Evolutionary conservation across 805 yeast species (phyloP).

Genomic region (Blastobotrys peoriensis): DNA sequence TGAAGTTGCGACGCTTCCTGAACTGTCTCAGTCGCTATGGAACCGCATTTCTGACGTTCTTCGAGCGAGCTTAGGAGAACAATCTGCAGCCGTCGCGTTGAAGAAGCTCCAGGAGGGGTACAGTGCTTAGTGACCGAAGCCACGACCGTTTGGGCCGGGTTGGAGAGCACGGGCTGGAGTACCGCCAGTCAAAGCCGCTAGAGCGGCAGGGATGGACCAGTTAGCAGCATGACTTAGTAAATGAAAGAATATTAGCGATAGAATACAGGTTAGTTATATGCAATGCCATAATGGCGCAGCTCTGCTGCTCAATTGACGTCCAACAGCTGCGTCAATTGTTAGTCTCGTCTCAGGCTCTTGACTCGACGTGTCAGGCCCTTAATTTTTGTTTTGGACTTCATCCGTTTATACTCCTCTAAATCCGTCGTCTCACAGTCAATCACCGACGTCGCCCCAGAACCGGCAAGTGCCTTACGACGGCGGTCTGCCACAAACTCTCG

Average conservation of each 20-base stretch:
- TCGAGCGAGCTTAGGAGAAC: neutral
- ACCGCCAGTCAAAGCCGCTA: no score
- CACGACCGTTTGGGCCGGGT: no score
- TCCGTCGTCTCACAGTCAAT: conserved; percentile 6
- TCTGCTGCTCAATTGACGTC: no score
- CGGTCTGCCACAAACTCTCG: conserved; percentile 65
- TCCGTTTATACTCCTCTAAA: conserved; percentile 10
- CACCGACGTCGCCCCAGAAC: neutral
- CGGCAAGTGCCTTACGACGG: conserved; percentile 14
- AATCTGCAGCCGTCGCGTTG: neutral
- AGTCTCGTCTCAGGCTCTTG: conserved; percentile 11
- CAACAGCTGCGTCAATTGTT: no score
- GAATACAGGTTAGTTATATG: no score
- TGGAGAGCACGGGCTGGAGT: no score
- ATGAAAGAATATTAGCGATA: no score
- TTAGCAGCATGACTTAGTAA: no score
- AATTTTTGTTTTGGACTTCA: conserved; percentile 9
- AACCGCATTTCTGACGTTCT: conserved; percentile 1
- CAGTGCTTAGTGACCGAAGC: neutral
- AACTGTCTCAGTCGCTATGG: conserved; percentile 1
- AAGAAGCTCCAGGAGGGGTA: neutral
- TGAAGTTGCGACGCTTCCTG: neutral
- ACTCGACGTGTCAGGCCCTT: conserved; percentile 7
- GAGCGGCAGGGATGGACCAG: no score
- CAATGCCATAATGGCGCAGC: no score